Conservation (phyloP, 2,329 filamentous ascomycete species). For the Calonectria pauciramosa region DNA sequence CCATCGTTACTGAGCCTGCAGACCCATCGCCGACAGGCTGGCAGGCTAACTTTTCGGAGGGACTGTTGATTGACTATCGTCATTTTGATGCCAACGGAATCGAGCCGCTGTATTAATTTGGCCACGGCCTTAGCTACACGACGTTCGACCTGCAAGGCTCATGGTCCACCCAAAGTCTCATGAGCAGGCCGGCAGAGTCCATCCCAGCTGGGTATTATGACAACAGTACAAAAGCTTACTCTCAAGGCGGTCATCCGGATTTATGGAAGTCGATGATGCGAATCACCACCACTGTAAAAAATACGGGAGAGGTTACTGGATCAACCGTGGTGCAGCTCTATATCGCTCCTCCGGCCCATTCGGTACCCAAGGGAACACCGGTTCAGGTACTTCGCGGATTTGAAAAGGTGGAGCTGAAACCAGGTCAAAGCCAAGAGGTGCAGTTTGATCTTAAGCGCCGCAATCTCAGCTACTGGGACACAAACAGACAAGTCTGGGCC, state of each 20-base stretch:
- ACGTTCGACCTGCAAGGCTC: neutral
- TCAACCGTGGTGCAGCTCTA: neutral
- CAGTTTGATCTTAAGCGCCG: neutral
- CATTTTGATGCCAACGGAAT: neutral
- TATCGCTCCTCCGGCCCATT: neutral
- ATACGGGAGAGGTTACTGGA: neutral
- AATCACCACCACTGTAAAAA: neutral
- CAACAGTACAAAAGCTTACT: too few species aligned
- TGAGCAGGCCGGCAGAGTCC: too few species aligned
- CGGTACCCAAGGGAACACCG: neutral
- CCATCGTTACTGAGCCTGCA: neutral
- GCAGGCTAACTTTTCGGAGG: constrained; percentile 11
- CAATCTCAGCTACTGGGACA: neutral
- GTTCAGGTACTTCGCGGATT: neutral
- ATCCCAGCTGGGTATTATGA: too few species aligned
- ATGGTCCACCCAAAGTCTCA: neutral
- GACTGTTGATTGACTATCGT: constrained; percentile 1
- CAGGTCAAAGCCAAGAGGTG: neutral
- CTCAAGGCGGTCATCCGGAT: neutral
- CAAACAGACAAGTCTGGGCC: too few species aligned
- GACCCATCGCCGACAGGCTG: neutral
- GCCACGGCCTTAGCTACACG: neutral
- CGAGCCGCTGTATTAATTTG: neutral
- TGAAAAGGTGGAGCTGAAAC: neutral
- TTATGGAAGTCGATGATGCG: neutral